A percentile compares a stretch with the other conserved stretches of the same genome.
phyloP scores from a whole-genome alignment of 2,329 filamentous ascomycete genomes.

The Penicillium decumbens region DNA sequence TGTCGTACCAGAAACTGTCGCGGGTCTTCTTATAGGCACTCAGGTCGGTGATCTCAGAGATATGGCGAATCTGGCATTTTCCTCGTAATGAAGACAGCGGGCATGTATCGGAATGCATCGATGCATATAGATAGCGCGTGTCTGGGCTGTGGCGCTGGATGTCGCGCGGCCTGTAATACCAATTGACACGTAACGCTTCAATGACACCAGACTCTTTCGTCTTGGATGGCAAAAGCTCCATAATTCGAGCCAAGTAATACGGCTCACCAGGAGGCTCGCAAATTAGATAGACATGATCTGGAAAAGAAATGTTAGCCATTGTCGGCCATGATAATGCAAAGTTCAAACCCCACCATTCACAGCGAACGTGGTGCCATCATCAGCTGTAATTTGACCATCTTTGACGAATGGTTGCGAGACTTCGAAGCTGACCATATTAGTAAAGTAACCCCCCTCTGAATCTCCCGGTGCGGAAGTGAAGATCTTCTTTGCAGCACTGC shows the following conservation, averaged over 20 bases:
- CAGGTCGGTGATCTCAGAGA: constrained; percentile 75
- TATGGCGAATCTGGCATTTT: constrained; percentile 86
- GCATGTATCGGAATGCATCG: constrained; percentile 97
- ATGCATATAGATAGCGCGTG: constrained; percentile 85
- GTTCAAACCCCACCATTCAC: constrained; percentile 68
- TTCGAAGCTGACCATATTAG: constrained; percentile 87
- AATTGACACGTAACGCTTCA: constrained; percentile 88
- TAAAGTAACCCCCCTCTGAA: constrained; percentile 48
- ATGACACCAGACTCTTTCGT: constrained; percentile 69
- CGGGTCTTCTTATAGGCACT: constrained; percentile 78
- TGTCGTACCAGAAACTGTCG: constrained; percentile 94
- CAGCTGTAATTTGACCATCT: constrained; percentile 74
- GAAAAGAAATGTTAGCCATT: not conserved
- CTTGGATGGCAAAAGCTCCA: constrained; percentile 88
- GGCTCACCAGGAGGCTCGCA: constrained; percentile 97
- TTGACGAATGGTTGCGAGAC: constrained; percentile 64
- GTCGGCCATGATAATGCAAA: not conserved
- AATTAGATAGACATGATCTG: constrained; percentile 88
- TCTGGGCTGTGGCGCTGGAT: constrained; percentile 89
- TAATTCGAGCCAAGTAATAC: constrained; percentile 95
- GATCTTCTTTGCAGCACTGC: constrained; percentile 34
- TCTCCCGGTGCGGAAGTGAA: constrained; percentile 35
- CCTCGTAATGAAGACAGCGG: constrained; percentile 88
- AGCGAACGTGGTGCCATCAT: constrained; percentile 79
- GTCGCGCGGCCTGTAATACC: constrained; percentile 96